Conservation (phyloP, 2,329 filamentous ascomycete species). For the Aureobasidium uvarum region DNA sequence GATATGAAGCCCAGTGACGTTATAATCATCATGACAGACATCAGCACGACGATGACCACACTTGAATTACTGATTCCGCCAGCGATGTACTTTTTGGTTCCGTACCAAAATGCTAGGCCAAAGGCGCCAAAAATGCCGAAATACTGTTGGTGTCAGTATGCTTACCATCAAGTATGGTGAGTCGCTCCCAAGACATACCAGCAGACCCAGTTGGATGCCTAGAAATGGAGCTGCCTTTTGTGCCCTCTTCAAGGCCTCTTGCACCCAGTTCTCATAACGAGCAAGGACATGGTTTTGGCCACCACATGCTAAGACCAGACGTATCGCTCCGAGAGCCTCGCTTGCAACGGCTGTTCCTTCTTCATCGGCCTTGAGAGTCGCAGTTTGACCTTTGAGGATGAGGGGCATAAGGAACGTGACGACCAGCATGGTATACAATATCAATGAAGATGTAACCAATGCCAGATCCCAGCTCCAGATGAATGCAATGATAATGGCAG, state of each 20-base stretch:
- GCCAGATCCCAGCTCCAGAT: slow-evolving; percentile 62
- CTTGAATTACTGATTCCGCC: not conserved
- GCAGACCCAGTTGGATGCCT: slow-evolving; percentile 59
- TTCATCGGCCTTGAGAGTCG: not conserved
- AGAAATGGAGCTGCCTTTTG: slow-evolving; percentile 58
- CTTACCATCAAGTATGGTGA: no score
- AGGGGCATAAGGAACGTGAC: not conserved
- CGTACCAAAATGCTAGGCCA: slow-evolving; percentile 67
- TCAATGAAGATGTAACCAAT: slow-evolving; percentile 61
- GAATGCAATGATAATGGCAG: slow-evolving; percentile 66
- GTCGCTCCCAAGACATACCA: slow-evolving; percentile 36
- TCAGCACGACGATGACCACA: slow-evolving; percentile 2
- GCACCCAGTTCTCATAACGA: not conserved
- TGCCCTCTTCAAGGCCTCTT: slow-evolving; percentile 51
- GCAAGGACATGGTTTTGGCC: not conserved
- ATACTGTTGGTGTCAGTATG: slow-evolving; percentile 41
- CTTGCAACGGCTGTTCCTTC: slow-evolving; percentile 51
- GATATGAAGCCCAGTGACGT: not conserved
- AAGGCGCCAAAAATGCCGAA: slow-evolving; percentile 68
- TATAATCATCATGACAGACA: slow-evolving; percentile 10
- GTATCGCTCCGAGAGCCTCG: slow-evolving; percentile 57
- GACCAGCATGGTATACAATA: slow-evolving; percentile 49
- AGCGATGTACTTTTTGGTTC: slow-evolving; percentile 45
- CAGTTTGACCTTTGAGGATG: slow-evolving; percentile 6
- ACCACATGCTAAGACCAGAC: slow-evolving; percentile 27